Evolutionary conservation across 352 stramenopile genomes (phyloP), one percentile per base, ranked within the genome.

Genomic region (Globisporangium echinulatum): DNA sequence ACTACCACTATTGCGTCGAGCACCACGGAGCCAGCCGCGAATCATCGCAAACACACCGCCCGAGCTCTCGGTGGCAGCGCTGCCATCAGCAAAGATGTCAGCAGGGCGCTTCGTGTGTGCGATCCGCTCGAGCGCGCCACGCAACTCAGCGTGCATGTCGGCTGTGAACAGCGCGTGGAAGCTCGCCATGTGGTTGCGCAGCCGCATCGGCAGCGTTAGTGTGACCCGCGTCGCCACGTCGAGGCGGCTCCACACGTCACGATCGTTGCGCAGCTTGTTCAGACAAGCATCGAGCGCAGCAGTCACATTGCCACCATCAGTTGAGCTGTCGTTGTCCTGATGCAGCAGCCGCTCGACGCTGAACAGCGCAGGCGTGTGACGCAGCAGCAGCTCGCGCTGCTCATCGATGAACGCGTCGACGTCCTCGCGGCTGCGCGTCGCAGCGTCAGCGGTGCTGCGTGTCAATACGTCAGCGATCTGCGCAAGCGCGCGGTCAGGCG

Each of bases 321-420:
- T 8, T 5, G 37, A 59, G 7, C 67, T 58, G 25, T 33, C 25
- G 25, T 33, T 33, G 25, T 33, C 25, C 25, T 3, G 25, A 33
- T 33, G 25, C 47, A 69, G 33, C 13, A 80, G 13, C 8, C 74
- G 9, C 3, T 80, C 66, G 39, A 87, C 52, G 11, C 67, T 60
- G 17, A 83, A 81, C 14, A 82, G 51, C 10, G 42, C 63, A 10
- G 63, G 52, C 1, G 62, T 53, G 17, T 66, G 37, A 0, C 14
- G 25, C 9, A 78, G 8, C 8, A 79, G 4, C n/a, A 17, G 54
- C 0, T 39, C 50, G 1, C 68, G 64, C 10, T 50, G 25, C 5
- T 80, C 67, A n/a, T 76, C 66, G 7, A 71, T 61, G 1, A 68
- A 37, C 19, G 19, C 5, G 36, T 65, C 56, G 0, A 71, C 56